Base-by-base conservation (phyloP, 805 yeast genomes). In the Grigorovia transvaalensis region DNA sequence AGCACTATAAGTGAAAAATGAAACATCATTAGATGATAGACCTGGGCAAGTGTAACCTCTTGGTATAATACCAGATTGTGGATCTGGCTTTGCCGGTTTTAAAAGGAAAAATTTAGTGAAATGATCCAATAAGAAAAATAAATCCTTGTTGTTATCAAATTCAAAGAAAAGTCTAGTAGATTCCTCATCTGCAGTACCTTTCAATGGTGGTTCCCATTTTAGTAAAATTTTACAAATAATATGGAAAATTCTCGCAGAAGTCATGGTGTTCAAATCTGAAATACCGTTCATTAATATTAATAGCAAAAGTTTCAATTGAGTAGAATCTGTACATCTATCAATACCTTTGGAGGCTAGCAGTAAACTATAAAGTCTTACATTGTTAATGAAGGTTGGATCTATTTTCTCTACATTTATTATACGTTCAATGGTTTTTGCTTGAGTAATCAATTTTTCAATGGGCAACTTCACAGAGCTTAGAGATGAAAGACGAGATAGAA, bases 341-440 rank as follows among this genome's bases (percentile, higher is more conserved):
- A 87, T 63, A 9, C 87, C 91, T 64, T 78, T 81, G 1, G 90
- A 77, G 0, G 84, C 72, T 55, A 87, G 83, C 44, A 86, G 61
- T 51, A 88, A 70, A 19, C 84, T 76, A 64, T 84, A 85, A 9
- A 82, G 64, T 52, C 80, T 74, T 1, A 84, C 87, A 15, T 74
- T 68, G 0, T 77, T 68, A 60, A 18, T 65, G 71, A 1, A 53
- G 49, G 0, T 77, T 66, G 30, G 75, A 60, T n/a, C 45, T 15
- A 27, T 20, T n/a, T 45, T 41, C 3, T 45, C 44, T 2, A 38
- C 9, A 46, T 17, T 46, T 12, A 23, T 27, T 15, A 29, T 19
- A 7, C 33, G 42, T 23, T 71, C 71, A 0, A 89, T 88, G 2
- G 53, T 51, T 55, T 79, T 75, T 5, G 81, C 85, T 63, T 88